Percentiles rank a stretch among this genome's conserved stretches.
phyloP scores from a whole-genome alignment of 768 basidiomycete species.

The Macrolepiota albuminosa region DNA sequence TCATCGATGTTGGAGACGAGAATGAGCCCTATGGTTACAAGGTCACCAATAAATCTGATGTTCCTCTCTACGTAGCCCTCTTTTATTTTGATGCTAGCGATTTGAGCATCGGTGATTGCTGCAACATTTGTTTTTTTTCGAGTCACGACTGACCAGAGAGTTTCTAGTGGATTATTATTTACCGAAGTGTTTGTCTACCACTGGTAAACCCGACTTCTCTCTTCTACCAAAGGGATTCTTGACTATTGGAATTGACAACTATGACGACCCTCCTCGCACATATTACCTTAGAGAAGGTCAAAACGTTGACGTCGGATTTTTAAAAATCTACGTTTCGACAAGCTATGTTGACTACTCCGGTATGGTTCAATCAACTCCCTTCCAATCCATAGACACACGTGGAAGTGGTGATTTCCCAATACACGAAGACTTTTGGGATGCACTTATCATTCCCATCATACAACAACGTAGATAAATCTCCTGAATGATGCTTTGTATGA shows the following conservation, averaged over 20 bases:
- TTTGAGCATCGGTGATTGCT: neutral
- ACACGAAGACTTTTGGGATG: neutral
- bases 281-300: slow-evolving; percentile 27
- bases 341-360: slow-evolving; percentile 27
- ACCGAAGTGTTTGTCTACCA: neutral
- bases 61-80: neutral
- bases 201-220: neutral
- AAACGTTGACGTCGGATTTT: slow-evolving; percentile 34
- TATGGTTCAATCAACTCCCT: slow-evolving; percentile 29
- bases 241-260: slow-evolving; percentile 36
- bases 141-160: neutral
- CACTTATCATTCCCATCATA: neutral
- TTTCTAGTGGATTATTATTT: neutral
- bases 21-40: neutral
- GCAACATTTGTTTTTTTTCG: neutral
- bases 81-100: slow-evolving; percentile 1
- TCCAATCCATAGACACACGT: slow-evolving; percentile 15
- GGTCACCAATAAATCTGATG: neutral
- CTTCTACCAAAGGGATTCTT: slow-evolving; percentile 7
- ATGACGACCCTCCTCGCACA: slow-evolving; percentile 25
- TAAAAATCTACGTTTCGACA: slow-evolving; percentile 39
- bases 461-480: neutral
- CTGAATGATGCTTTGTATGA: neutral
- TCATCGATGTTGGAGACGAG: neutral
- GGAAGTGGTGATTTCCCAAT: neutral